Conservation (phyloP, 768 basidiomycete species). For the Cantharellus anzutake region DNA sequence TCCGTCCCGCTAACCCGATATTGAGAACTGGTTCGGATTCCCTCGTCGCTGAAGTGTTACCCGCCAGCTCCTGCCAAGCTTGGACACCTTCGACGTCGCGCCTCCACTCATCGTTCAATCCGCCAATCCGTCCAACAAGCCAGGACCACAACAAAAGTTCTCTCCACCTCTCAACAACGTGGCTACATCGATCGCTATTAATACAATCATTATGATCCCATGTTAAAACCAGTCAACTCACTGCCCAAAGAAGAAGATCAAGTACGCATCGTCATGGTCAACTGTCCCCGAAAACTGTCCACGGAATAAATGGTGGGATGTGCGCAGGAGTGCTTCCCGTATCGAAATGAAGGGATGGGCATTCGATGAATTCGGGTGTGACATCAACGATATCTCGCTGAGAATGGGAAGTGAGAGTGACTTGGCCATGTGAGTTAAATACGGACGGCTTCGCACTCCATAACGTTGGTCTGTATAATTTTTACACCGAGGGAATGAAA, state of each 20-base stretch:
- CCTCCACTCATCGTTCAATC: background rate
- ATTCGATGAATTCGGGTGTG: background rate
- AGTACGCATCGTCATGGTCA: background rate
- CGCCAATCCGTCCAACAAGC: constrained; percentile 10
- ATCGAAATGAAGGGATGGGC: background rate
- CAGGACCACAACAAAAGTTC: constrained; percentile 9
- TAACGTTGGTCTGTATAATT: constrained; percentile 11
- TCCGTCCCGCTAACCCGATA: background rate
- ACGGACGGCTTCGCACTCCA: constrained; percentile 11
- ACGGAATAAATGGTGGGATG: constrained; percentile 5
- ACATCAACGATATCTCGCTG: constrained; percentile 10
- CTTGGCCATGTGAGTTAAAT: constrained; percentile 12
- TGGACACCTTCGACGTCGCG: background rate
- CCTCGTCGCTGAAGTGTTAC: background rate
- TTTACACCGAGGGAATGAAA: background rate
- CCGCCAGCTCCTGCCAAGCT: constrained; percentile 5
- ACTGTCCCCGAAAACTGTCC: background rate
- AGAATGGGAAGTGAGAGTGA: constrained; percentile 9
- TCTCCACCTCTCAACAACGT: constrained; percentile 4
- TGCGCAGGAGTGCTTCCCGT: background rate
- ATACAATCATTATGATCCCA: too few species aligned
- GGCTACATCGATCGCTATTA: background rate
- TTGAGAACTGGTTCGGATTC: background rate
- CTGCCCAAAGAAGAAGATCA: background rate
- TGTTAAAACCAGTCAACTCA: background rate